A percentile compares a stretch with the other conserved stretches of the same genome.
Conservation (phyloP, 176 grass and related monocot species). For the Olyra latifolia region DNA sequence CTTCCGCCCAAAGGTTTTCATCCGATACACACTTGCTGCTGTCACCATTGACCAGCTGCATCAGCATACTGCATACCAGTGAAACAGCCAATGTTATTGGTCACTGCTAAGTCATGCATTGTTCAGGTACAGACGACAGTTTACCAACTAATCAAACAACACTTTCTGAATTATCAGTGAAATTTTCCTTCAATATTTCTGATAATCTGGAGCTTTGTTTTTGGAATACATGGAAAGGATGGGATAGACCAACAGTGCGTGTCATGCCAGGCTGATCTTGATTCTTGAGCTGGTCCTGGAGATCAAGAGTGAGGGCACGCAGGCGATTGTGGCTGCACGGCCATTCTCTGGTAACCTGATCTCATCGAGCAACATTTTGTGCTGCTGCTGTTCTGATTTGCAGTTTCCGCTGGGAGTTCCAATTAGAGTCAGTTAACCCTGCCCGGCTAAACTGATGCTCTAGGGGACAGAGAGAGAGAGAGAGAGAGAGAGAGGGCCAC, state of each 20-base stretch:
- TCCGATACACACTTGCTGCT: background rate
- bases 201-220: no score
- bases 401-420: constrained; percentile 15
- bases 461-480: no score
- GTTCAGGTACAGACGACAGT: background rate
- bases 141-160: background rate
- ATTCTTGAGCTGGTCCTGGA: constrained; percentile 32
- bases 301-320: background rate
- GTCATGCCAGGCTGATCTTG: background rate
- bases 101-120: background rate
- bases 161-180: background rate
- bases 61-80: background rate
- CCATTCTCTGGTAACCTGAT: constrained; percentile 30
- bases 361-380: background rate
- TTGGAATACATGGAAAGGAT: background rate
- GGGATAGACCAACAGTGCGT: background rate
- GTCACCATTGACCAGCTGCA: constrained; percentile 31
- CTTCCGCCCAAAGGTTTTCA: background rate
- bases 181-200: no score
- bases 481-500: background rate
- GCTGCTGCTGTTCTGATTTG: background rate
- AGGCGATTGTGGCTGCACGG: constrained; percentile 7
- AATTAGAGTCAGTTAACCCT: constrained; percentile 31
- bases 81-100: constrained; percentile 4
- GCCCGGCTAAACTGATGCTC: constrained; percentile 24